These are phyloP conservation scores for Apiospora pterosperma DNA, from an alignment of 2,329 filamentous ascomycete species.

Conservation along the genomic window DNA sequence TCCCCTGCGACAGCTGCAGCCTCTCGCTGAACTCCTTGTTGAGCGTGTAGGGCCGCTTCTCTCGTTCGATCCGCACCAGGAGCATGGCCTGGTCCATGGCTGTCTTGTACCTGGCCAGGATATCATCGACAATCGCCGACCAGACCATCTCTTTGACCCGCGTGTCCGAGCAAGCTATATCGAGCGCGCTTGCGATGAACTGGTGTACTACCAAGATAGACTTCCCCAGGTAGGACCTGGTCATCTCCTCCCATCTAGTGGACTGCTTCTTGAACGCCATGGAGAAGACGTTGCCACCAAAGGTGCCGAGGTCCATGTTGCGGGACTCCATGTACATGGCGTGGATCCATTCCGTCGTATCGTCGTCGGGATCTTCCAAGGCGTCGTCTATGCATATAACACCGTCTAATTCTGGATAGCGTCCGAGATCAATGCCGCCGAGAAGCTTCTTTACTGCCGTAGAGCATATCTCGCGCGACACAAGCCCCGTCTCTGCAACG, in stretches of 20 bases:
- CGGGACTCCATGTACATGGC: conserved; percentile 18
- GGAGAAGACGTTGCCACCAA: conserved; percentile 15
- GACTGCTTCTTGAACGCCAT: conserved; percentile 27
- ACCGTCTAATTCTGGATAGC: background rate
- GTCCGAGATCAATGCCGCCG: background rate
- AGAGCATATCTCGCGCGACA: background rate
- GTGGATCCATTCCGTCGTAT: conserved; percentile 20
- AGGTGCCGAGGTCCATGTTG: conserved; percentile 20
- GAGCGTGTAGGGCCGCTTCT: conserved; percentile 26
- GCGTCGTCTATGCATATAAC: background rate
- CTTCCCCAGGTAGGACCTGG: conserved; percentile 21
- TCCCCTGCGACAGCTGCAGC: conserved; percentile 1
- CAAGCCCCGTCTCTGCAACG: background rate
- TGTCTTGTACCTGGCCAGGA: conserved; percentile 19
- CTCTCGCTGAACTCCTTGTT: conserved; percentile 20
- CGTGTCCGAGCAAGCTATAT: conserved; percentile 15
- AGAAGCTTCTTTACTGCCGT: background rate
- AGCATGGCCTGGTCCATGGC: conserved; percentile 20
- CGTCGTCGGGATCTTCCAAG: background rate
- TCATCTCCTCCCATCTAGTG: conserved; percentile 24
- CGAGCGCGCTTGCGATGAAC: conserved; percentile 21
- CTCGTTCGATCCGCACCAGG: conserved; percentile 24
- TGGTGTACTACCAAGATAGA: conserved; percentile 24
- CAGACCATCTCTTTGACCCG: conserved; percentile 16
- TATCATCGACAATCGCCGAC: conserved; percentile 15